phyloP scores from a whole-genome alignment of 2,329 filamentous ascomycete genomes.

The Davidsoniella neocaledoniae region DNA sequence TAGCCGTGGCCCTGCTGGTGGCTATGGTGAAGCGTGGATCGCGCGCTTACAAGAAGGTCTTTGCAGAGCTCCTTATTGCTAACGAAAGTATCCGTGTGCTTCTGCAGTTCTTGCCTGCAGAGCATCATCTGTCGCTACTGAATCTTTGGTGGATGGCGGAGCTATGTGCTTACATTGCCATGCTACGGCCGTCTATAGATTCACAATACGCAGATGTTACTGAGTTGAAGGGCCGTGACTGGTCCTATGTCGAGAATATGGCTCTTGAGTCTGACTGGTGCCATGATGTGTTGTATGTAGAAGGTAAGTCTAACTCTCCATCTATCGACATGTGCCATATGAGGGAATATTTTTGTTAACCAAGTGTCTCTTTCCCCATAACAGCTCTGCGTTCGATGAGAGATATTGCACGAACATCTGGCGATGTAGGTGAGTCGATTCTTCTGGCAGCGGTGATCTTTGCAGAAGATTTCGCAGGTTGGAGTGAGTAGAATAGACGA shows the following conservation, averaged over 20 bases:
- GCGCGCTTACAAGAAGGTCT: conserved; percentile 64
- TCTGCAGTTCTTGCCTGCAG: conserved; percentile 56
- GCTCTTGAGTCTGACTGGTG: conserved; percentile 51
- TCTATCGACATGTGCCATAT: neutral
- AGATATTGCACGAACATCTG: conserved; percentile 60
- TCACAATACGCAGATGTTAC: conserved; percentile 41
- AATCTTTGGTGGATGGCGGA: conserved; percentile 83
- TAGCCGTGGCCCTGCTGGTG: conserved; percentile 44
- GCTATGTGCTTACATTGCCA: conserved; percentile 59
- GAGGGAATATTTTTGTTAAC: neutral
- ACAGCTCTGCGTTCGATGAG: conserved; percentile 47
- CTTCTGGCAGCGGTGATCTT: conserved; percentile 54
- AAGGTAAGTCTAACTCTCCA: conserved; percentile 34
- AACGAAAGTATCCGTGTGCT: conserved; percentile 81
- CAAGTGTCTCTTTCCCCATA: neutral
- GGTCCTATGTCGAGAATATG: conserved; percentile 59
- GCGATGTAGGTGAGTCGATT: conserved; percentile 48
- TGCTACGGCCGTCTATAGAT: conserved; percentile 55
- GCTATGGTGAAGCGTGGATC: conserved; percentile 39
- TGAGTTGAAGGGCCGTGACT: conserved; percentile 48
- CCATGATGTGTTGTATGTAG: conserved; percentile 71
- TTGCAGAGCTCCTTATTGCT: conserved; percentile 67
- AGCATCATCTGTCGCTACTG: conserved; percentile 57
- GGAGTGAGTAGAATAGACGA: conserved; percentile 23
- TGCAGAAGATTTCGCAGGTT: conserved; percentile 55